Conservation (phyloP, 2,329 filamentous ascomycete genomes). For the Claviceps purpurea region DNA sequence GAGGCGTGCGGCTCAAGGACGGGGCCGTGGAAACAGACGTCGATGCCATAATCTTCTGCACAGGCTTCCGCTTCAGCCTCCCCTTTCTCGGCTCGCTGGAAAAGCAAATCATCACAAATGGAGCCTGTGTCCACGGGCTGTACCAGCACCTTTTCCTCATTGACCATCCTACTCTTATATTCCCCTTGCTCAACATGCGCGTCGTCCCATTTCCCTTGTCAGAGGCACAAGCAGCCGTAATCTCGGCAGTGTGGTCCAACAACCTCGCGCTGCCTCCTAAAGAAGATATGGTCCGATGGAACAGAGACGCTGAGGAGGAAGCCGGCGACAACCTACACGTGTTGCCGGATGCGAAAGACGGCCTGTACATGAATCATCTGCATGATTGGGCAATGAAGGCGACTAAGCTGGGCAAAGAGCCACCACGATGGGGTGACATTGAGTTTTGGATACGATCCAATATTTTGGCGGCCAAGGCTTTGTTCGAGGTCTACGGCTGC, state of each 20-base stretch:
- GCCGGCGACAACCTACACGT: conserved; percentile 18
- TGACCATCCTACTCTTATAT: conserved; percentile 62
- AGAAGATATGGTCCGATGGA: conserved; percentile 58
- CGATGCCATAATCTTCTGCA: conserved; percentile 74
- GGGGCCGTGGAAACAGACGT: conserved; percentile 51
- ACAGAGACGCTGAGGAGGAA: conserved; percentile 42
- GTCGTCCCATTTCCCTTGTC: conserved; percentile 79
- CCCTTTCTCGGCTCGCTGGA: conserved; percentile 49
- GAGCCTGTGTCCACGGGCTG: conserved; percentile 54
- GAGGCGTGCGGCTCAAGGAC: conserved; percentile 53
- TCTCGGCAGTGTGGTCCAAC: conserved; percentile 67
- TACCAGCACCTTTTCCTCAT: conserved; percentile 73
- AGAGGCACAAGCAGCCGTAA: conserved; percentile 65
- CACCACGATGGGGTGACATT: conserved; percentile 58
- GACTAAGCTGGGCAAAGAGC: conserved; percentile 45
- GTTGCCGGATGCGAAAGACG: conserved; percentile 34
- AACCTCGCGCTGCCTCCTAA: conserved; percentile 48
- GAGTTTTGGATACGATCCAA: conserved; percentile 59
- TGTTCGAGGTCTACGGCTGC: conserved; percentile 54
- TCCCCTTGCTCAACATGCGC: conserved; percentile 62
- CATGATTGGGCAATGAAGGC: conserved; percentile 46
- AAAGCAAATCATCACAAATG: conserved; percentile 48
- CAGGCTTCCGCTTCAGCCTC: conserved; percentile 76
- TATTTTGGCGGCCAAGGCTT: conserved; percentile 56
- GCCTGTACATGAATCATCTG: conserved; percentile 54